phyloP scores from a whole-genome alignment of 331 rosid genomes.

The Arachis monticola region DNA sequence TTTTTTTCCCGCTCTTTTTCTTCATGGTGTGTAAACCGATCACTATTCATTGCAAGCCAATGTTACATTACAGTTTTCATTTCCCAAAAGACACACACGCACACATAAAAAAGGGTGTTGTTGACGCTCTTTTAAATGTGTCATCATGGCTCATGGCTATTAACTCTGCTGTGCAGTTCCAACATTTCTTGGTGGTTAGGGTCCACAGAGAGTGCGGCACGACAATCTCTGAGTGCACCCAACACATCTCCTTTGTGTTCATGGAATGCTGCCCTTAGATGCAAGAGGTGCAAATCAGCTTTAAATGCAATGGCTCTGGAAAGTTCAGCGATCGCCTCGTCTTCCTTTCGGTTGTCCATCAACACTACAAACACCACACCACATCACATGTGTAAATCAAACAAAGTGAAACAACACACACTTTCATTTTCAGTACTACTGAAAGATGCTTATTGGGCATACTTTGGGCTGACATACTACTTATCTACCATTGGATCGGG shows the following conservation, averaged over 20 bases:
- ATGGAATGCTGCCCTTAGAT: conserved; percentile 90
- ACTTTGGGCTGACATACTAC: too few relatives aligned
- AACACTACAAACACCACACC: conserved; percentile 55
- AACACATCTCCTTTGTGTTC: conserved; percentile 76
- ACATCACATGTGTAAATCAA: conserved; percentile 28
- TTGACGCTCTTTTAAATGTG: conserved; percentile 29
- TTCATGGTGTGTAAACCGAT: conserved; percentile 2
- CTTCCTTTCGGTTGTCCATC: conserved; percentile 84
- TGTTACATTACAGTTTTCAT: not conserved
- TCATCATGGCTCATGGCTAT: conserved; percentile 73
- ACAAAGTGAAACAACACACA: too few relatives aligned
- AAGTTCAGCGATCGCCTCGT: conserved; percentile 86
- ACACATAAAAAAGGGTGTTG: not conserved
- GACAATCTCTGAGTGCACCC: conserved; percentile 89
- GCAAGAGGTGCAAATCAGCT: conserved; percentile 92
- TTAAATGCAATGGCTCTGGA: conserved; percentile 88
- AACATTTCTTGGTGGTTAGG: conserved; percentile 95
- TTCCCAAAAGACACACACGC: not conserved
- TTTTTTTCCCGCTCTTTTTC: not conserved
- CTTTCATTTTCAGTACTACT: not conserved
- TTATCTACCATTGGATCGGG: too few relatives aligned
- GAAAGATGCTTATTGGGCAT: too few relatives aligned
- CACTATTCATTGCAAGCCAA: conserved; percentile 1
- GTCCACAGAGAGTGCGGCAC: conserved; percentile 91
- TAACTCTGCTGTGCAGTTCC: conserved; percentile 86